Base-by-base conservation (phyloP, 2,329 filamentous ascomycete species). In the Dothideomycetes sp. region DNA sequence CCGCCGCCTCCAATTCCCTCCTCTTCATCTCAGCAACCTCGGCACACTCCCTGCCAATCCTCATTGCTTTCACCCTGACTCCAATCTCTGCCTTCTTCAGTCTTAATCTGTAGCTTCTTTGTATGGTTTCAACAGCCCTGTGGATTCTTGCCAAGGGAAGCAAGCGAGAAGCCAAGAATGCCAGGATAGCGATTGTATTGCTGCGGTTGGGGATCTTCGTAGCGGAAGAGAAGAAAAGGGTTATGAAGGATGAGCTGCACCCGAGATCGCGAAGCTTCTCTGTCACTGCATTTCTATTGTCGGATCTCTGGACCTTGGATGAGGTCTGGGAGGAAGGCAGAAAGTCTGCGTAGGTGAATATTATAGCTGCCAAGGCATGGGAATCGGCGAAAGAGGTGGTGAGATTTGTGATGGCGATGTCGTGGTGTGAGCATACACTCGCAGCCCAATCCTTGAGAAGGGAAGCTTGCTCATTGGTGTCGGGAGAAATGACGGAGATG, bases 161-260 rank as follows among this genome's bases (percentile, higher is more conserved):
- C 1, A 80, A 59, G 28, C 75, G 67, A 4, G 72, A 76, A 29
- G 73, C 74, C 5, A 80, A 65, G 53, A 78, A 78, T 4, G 74
- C 66, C 6, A 80, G 67, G 3, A 71, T 67, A 2, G 71, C 68
- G 18, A 77, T 53, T 0, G 71, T 74, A 46, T 75, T 77, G 48
- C 71, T 67, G 18, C 61, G 61, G 42, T 70, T 68, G 10, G 74
- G 71, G 17, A 78, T 65, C 7, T 50, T 46, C 0, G 57, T 46
- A 23, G 30, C 45, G 5, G 53, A 51, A 1, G 50, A 52, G 12
- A 49, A 56, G 47, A 70, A 67, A 38, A 69, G 65, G 36, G 55
- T 45, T 50, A 61, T 55, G 62, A 70, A 72, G 38, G 53, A 54
- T 12, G 51, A 44, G 5, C 45, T 61, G 47, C 62, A 66, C 32